Conservation (phyloP, 139 green algal genomes). For the Micractinium conductrix region DNA sequence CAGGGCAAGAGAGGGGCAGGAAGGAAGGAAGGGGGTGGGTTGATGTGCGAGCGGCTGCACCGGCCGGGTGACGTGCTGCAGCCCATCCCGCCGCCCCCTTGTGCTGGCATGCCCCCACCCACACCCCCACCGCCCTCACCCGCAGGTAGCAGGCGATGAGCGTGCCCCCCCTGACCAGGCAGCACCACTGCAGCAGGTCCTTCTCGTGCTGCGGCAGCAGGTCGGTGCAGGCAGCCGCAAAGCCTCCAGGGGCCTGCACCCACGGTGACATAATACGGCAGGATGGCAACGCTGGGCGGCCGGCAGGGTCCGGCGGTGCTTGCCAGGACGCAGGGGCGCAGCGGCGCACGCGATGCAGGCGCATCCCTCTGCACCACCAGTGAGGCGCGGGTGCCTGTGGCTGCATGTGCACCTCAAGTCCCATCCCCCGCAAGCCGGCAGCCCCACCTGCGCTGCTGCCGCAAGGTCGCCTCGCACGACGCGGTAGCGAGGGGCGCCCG, state of each 20-base stretch:
- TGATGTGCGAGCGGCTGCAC: too few relatives aligned
- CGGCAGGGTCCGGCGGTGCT: too few relatives aligned
- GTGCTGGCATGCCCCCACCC: background rate
- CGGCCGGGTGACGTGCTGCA: too few relatives aligned
- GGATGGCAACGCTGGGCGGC: too few relatives aligned
- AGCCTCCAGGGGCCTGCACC: too few relatives aligned
- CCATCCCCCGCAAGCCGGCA: background rate
- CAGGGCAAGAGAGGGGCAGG: background rate
- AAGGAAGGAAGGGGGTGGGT: background rate
- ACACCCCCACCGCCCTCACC: background rate
- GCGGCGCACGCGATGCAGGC: too few relatives aligned
- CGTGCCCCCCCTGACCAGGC: conserved; percentile 63
- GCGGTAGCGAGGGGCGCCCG: conserved; percentile 77
- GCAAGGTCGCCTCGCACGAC: conserved; percentile 21
- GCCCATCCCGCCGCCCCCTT: background rate
- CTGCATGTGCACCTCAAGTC: too few relatives aligned
- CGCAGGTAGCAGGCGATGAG: conserved; percentile 79
- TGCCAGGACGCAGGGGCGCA: too few relatives aligned
- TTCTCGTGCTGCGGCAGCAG: conserved; percentile 78
- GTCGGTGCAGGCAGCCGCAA: conserved; percentile 66
- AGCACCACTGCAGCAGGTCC: conserved; percentile 74
- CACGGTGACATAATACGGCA: too few relatives aligned
- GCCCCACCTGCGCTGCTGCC: background rate
- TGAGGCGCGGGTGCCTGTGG: too few relatives aligned
- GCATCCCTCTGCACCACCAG: too few relatives aligned